These are phyloP conservation scores for Conringia planisiliqua DNA, from an alignment of 345 rosid genomes.

Conservation along the genomic window DNA sequence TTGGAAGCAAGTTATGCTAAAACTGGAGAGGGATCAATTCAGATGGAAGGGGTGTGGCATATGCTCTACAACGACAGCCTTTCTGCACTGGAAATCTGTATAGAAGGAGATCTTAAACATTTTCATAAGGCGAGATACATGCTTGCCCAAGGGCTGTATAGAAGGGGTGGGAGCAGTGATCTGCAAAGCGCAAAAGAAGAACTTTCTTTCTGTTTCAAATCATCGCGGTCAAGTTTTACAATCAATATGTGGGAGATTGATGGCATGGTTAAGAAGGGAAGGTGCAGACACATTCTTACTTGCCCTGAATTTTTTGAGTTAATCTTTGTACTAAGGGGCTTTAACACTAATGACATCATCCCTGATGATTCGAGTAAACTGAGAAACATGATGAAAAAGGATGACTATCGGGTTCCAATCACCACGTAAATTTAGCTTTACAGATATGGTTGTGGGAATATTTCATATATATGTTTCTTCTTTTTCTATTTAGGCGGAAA, in stretches of 20 bases:
- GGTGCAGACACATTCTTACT: constrained; percentile 43
- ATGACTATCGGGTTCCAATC: constrained; percentile 9
- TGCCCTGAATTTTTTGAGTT: background rate
- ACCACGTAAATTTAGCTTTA: background rate
- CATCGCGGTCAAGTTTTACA: constrained; percentile 88
- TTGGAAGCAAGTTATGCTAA: constrained; percentile 37
- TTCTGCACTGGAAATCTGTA: constrained; percentile 77
- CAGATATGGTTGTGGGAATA: constrained; percentile 1
- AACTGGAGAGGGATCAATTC: constrained; percentile 44
- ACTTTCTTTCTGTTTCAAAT: constrained; percentile 90
- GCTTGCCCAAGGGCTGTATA: constrained; percentile 88
- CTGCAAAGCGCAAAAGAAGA: constrained; percentile 90
- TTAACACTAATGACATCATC: constrained; percentile 3
- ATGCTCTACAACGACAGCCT: constrained; percentile 89
- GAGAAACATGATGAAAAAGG: constrained; percentile 6
- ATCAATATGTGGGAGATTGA: constrained; percentile 99
- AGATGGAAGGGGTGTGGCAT: constrained; percentile 67
- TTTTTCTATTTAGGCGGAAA: constrained; percentile 62
- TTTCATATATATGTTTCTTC: constrained; percentile 15
- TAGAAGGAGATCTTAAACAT: constrained; percentile 96
- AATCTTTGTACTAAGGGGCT: background rate
- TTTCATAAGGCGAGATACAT: constrained; percentile 96
- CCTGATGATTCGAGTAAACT: constrained; percentile 3
- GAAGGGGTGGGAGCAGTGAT: constrained; percentile 67
- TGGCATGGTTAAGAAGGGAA: constrained; percentile 95